These are phyloP conservation scores for Sinapis alba DNA, from an alignment of 441 rosid genomes.

Conservation along the genomic window DNA sequence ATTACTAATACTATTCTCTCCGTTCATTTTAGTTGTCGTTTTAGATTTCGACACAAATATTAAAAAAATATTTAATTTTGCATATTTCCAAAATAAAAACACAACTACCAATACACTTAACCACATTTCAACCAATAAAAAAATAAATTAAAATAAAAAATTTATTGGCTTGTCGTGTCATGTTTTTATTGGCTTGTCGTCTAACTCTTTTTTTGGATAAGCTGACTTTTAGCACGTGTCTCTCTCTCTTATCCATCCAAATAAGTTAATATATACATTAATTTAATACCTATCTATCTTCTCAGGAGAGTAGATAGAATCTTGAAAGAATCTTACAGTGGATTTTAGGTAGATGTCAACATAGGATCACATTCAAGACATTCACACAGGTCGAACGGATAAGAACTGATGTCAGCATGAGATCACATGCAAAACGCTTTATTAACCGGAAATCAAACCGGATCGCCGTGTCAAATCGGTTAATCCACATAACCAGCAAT, in stretches of 20 bases:
- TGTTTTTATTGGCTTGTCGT: not conserved
- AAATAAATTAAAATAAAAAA: too few relatives aligned
- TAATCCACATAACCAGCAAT: not conserved
- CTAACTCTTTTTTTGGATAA: not conserved
- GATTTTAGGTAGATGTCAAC: conserved; percentile 3
- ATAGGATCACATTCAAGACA: not conserved
- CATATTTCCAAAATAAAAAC: too few relatives aligned
- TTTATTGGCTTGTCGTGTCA: too few relatives aligned
- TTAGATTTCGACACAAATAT: too few relatives aligned
- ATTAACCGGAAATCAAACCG: not conserved
- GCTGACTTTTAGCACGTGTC: conserved; percentile 24
- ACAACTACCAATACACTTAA: too few relatives aligned
- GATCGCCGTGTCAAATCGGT: not conserved
- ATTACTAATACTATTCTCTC: too few relatives aligned
- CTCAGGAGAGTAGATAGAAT: conserved; percentile 6
- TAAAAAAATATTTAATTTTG: too few relatives aligned
- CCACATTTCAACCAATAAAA: too few relatives aligned
- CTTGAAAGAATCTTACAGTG: not conserved
- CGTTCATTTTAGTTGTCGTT: too few relatives aligned
- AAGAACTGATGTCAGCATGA: conserved; percentile 12
- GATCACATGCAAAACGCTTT: not conserved
- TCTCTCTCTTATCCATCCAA: conserved; percentile 14
- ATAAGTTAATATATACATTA: not conserved
- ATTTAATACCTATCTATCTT: not conserved
- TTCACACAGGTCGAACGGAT: not conserved